phyloP scores from a whole-genome alignment of 305 asterid species.

The Plantago lanceolata region DNA sequence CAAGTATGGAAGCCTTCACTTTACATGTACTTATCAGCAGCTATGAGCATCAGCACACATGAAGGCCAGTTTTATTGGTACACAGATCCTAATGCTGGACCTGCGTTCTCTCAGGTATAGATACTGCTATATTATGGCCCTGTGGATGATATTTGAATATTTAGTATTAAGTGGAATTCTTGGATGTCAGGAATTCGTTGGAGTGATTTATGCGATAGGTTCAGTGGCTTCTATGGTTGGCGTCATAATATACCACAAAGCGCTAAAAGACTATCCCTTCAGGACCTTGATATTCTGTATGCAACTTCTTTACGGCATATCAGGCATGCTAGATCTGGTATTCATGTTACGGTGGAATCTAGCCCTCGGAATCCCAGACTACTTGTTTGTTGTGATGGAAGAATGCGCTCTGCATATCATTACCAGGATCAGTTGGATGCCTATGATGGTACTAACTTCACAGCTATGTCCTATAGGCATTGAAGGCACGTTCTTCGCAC shows the following conservation, averaged over 20 bases:
- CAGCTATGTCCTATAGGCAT: slow-evolving; percentile 55
- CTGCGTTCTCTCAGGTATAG: slow-evolving; percentile 50
- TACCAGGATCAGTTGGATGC: slow-evolving; percentile 51
- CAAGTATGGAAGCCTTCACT: slow-evolving; percentile 56
- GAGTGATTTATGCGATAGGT: slow-evolving; percentile 55
- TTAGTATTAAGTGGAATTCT: not conserved
- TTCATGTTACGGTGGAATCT: slow-evolving; percentile 53
- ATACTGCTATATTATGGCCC: not conserved
- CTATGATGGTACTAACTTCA: slow-evolving; percentile 52
- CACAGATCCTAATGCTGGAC: slow-evolving; percentile 52
- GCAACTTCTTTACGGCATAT: slow-evolving; percentile 39
- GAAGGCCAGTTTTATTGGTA: slow-evolving; percentile 67
- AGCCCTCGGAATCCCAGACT: slow-evolving; percentile 49
- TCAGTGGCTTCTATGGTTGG: slow-evolving; percentile 61
- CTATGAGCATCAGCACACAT: slow-evolving; percentile 53
- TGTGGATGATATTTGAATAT: not conserved
- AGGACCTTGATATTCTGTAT: slow-evolving; percentile 39
- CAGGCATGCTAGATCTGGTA: slow-evolving; percentile 51
- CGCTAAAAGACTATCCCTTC: slow-evolving; percentile 52
- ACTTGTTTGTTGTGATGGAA: slow-evolving; percentile 46
- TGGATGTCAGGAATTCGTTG: slow-evolving; percentile 48
- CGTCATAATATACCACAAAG: slow-evolving; percentile 53
- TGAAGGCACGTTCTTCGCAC: slow-evolving; percentile 61
- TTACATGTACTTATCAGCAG: slow-evolving; percentile 50
- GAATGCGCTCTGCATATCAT: slow-evolving; percentile 42